Conservation (phyloP, 371 early-diverging fungal species). For the Dinochytrium kinnereticum region DNA sequence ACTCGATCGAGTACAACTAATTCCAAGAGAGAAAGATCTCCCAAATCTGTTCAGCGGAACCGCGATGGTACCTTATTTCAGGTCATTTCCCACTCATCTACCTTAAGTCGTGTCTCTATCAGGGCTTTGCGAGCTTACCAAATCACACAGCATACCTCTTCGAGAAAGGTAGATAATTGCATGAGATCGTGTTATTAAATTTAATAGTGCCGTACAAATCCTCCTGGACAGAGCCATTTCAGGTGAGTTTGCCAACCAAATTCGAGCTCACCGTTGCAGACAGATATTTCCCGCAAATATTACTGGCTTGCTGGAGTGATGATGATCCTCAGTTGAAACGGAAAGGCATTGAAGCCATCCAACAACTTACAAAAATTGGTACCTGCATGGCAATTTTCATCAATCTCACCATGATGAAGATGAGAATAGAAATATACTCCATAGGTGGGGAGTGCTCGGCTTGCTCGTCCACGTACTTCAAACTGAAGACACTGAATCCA, state of each 20-base stretch:
- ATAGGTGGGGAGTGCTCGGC: slow-evolving; percentile 64
- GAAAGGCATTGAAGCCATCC: slow-evolving; percentile 70
- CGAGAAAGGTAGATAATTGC: slow-evolving; percentile 62
- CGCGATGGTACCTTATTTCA: not conserved
- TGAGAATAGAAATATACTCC: slow-evolving; percentile 60
- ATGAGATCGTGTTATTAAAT: not conserved
- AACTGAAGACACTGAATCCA: slow-evolving; percentile 59
- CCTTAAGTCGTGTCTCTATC: slow-evolving; percentile 43
- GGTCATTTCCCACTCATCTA: not conserved
- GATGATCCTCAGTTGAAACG: slow-evolving; percentile 58
- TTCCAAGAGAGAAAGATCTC: not conserved
- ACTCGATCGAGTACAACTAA: too few relatives aligned
- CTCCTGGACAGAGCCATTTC: slow-evolving; percentile 72
- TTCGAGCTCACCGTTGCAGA: slow-evolving; percentile 11
- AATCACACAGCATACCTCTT: slow-evolving; percentile 68
- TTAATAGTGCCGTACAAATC: slow-evolving; percentile 63
- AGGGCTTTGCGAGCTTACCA: slow-evolving; percentile 65
- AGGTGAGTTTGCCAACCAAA: slow-evolving; percentile 40
- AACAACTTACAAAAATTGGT: slow-evolving; percentile 74
- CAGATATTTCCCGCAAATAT: slow-evolving; percentile 58
- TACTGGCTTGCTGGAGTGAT: slow-evolving; percentile 55
- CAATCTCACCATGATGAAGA: slow-evolving; percentile 53
- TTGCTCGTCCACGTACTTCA: slow-evolving; percentile 69
- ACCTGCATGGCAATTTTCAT: slow-evolving; percentile 11
- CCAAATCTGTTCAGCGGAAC: not conserved